Conservation (phyloP, 495 filamentous ascomycete species). For the Neohortaea acidophila region DNA sequence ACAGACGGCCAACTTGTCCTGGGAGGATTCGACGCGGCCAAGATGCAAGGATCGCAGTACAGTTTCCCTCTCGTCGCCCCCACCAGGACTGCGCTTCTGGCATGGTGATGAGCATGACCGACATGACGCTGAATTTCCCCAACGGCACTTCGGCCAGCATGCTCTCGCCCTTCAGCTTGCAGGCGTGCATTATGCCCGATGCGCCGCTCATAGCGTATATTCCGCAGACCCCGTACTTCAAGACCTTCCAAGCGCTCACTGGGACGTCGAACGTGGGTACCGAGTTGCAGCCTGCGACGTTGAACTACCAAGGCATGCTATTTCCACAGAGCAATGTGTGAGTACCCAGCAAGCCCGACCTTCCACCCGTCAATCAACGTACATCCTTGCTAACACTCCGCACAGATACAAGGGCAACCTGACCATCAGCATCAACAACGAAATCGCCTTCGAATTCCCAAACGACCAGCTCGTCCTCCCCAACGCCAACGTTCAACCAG, state of each 20-base stretch:
- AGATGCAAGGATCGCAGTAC: constrained; percentile 24
- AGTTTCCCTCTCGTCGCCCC: constrained; percentile 16
- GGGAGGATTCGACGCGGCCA: constrained; percentile 33
- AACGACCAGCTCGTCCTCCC: constrained; percentile 30
- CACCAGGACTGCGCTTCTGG: constrained; percentile 21
- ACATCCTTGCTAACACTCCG: not conserved
- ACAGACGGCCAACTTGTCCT: constrained; percentile 31
- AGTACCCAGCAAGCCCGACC: too few relatives aligned
- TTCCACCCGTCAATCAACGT: too few relatives aligned
- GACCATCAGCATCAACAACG: constrained; percentile 3
- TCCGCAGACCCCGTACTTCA: constrained; percentile 18
- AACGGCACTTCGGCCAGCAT: constrained; percentile 26
- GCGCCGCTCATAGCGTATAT: constrained; percentile 18
- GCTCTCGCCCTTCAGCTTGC: not conserved
- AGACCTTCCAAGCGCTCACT: constrained; percentile 10
- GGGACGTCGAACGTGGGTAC: not conserved
- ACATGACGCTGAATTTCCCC: constrained; percentile 25
- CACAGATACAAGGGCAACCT: not conserved
- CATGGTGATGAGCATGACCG: constrained; percentile 25
- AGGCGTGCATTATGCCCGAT: constrained; percentile 20
- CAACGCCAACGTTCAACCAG: not conserved
- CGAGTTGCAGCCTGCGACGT: too few relatives aligned
- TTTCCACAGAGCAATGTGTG: too few relatives aligned
- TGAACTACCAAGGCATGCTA: too few relatives aligned
- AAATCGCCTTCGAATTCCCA: constrained; percentile 19